Conservation (phyloP, 345 rosid genomes). For the Eucalyptus urophylla region DNA sequence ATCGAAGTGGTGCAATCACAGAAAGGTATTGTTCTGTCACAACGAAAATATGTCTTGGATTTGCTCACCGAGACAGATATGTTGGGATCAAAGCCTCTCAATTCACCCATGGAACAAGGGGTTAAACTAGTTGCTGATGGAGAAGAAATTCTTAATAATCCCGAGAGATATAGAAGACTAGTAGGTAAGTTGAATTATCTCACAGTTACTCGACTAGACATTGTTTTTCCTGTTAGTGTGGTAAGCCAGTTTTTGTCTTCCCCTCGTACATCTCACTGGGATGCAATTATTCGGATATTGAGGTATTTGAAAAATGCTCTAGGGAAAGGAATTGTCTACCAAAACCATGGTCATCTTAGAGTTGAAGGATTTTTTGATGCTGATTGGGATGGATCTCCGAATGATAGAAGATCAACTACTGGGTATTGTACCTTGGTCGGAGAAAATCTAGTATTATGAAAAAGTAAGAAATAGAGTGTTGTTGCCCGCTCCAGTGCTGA, state of each 20-base stretch:
- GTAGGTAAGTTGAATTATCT: not conserved
- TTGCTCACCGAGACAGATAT: rapidly evolving
- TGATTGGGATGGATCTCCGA: rapidly evolving
- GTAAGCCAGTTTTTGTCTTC: not conserved
- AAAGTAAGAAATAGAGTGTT: too few relatives aligned
- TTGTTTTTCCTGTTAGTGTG: not conserved
- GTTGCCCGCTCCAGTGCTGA: rapidly evolving
- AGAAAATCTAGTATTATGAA: rapidly evolving
- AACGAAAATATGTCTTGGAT: not conserved
- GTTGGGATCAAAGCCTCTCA: not conserved
- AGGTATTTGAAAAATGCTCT: rapidly evolving
- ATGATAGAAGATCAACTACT: too few relatives aligned
- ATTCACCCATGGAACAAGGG: not conserved
- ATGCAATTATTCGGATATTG: not conserved
- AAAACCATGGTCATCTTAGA: too few relatives aligned
- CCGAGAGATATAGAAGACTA: not conserved
- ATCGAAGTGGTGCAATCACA: rapidly evolving
- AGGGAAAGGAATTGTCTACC: not conserved
- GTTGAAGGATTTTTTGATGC: too few relatives aligned
- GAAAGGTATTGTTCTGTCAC: too few relatives aligned
- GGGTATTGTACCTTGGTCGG: too few relatives aligned
- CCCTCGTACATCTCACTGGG: not conserved
- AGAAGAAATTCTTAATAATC: not conserved
- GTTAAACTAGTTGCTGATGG: rapidly evolving
- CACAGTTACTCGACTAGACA: too few relatives aligned